Conservation (phyloP, 176 grass and related monocot species). For the Bolboschoenus planiculmis region DNA sequence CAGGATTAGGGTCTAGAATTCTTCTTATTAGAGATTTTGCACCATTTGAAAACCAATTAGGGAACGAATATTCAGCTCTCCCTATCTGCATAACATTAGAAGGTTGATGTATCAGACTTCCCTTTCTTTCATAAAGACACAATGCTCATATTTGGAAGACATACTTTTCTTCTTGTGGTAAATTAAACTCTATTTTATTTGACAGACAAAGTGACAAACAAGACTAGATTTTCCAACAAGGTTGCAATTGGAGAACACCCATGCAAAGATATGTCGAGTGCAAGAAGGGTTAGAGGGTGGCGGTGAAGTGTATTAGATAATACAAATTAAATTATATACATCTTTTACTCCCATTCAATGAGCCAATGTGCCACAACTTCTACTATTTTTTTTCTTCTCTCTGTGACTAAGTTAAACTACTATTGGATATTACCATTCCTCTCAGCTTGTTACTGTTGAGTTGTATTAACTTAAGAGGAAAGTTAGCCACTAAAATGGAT, state of each 20-base stretch:
- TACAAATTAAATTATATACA: not conserved
- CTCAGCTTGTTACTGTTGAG: not conserved
- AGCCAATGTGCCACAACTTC: not conserved
- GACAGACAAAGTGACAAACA: not conserved
- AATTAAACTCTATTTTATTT: not conserved
- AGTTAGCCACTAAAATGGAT: not conserved
- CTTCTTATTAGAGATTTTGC: constrained; percentile 68
- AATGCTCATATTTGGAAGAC: not conserved
- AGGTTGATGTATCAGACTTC: not conserved
- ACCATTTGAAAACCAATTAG: constrained; percentile 65
- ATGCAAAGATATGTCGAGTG: too few relatives aligned
- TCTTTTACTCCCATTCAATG: not conserved
- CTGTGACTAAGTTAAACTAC: not conserved
- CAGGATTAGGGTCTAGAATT: constrained; percentile 91
- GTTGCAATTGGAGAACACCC: too few relatives aligned
- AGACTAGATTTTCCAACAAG: not conserved
- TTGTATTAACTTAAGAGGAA: not conserved
- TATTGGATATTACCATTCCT: not conserved
- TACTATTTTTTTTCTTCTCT: not conserved
- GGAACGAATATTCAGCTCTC: constrained; percentile 75
- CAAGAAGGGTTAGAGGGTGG: too few relatives aligned
- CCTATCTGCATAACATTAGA: constrained; percentile 50
- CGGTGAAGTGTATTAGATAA: too few relatives aligned
- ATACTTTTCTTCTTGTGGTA: not conserved
- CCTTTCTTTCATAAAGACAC: not conserved